Evolutionary conservation across 164 flowering plant species (phyloP).

Genomic region (Taxillus chinensis): DNA sequence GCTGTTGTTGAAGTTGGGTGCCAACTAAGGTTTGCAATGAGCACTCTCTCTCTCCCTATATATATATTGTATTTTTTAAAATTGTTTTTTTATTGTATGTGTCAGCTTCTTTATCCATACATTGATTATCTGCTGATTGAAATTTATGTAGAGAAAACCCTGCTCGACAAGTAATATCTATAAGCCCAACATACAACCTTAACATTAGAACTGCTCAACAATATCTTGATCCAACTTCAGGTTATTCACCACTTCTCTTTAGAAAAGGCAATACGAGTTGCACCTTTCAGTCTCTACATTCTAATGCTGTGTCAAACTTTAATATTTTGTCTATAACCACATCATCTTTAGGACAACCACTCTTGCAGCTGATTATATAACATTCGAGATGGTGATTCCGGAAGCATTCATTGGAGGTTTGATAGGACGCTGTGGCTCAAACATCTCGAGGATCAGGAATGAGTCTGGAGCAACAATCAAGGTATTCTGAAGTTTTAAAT

Average conservation of each 20-base stretch:
- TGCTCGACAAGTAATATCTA: conserved; percentile 62
- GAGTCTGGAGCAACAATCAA: conserved; percentile 79
- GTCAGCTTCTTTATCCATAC: not conserved
- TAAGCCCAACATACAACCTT: conserved; percentile 51
- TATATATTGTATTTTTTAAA: not conserved
- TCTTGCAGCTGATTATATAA: conserved; percentile 81
- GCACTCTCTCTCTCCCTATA: not conserved
- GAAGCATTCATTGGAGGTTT: conserved; percentile 83
- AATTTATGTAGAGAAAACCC: conserved; percentile 55
- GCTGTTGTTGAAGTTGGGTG: conserved; percentile 68
- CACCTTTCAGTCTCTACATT: conserved; percentile 10
- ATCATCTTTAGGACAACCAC: conserved; percentile 59
- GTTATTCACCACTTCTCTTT: conserved; percentile 29
- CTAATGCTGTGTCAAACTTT: conserved; percentile 18
- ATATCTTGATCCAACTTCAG: conserved; percentile 50
- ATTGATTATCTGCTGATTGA: not conserved
- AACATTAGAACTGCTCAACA: conserved; percentile 31
- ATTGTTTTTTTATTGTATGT: not conserved
- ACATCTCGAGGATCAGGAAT: conserved; percentile 70
- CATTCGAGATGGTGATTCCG: conserved; percentile 60
- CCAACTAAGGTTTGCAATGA: conserved; percentile 48
- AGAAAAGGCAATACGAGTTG: not conserved
- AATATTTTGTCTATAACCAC: conserved; percentile 32
- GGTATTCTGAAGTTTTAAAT: conserved; percentile 23
- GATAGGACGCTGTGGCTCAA: conserved; percentile 72